Evolutionary conservation across 148 eudicot species (phyloP).

Genomic region (Oxyria digyna): DNA sequence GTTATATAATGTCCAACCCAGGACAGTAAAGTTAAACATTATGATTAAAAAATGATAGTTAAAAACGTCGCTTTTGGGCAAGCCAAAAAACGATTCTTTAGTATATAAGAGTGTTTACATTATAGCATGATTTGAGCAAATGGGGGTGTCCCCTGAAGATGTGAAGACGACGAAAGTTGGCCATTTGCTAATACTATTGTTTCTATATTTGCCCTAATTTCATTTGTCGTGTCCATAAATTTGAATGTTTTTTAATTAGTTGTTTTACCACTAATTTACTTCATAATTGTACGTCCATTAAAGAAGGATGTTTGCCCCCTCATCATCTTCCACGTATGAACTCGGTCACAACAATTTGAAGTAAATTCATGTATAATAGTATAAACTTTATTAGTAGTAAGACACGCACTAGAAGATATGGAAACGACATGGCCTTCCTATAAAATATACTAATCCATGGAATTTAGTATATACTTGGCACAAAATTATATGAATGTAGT

Average conservation of each 20-base stretch:
- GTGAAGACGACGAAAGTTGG: not conserved
- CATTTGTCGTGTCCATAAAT: not conserved
- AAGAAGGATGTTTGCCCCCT: not conserved
- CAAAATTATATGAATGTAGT: too few species aligned
- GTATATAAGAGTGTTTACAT: not conserved
- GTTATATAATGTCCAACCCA: not conserved
- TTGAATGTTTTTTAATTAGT: not conserved
- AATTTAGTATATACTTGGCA: not conserved
- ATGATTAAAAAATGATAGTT: not conserved
- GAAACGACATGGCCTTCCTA: not conserved
- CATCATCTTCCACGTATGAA: not conserved
- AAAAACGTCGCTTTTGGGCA: not conserved
- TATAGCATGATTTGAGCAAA: constrained; percentile 4
- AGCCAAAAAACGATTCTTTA: not conserved
- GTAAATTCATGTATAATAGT: not conserved
- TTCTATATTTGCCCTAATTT: not conserved
- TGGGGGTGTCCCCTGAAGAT: not conserved
- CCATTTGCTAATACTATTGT: not conserved
- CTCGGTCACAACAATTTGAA: not conserved
- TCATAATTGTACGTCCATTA: not conserved
- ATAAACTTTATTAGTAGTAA: not conserved
- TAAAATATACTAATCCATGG: not conserved
- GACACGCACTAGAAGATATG: not conserved
- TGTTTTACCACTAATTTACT: not conserved
- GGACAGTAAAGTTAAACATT: not conserved